A percentile compares a stretch with the other conserved stretches of the same genome.
These are phyloP conservation scores for Pseudogymnoascus sp. DNA, from an alignment of 2,329 filamentous ascomycete genomes.

Conservation along the genomic window DNA sequence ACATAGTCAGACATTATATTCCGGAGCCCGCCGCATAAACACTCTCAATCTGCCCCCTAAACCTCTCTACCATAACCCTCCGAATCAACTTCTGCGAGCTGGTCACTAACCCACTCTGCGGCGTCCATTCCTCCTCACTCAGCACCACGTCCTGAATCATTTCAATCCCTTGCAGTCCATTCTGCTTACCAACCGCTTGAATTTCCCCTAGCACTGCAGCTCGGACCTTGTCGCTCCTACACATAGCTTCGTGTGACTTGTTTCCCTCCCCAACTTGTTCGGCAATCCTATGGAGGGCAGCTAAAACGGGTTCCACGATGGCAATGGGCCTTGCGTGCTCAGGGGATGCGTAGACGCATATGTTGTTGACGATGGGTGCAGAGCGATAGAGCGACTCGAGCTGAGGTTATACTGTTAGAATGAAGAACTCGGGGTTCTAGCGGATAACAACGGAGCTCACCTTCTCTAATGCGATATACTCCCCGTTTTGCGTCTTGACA, in stretches of 20 bases:
- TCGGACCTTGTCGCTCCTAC: slow-evolving; percentile 58
- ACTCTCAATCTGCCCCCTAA: not conserved
- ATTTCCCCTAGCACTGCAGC: slow-evolving; percentile 58
- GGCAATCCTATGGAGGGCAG: slow-evolving; percentile 52
- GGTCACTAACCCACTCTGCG: not conserved
- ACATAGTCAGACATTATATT: too few relatives aligned
- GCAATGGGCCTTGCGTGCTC: slow-evolving; percentile 72
- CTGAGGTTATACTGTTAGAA: slow-evolving; percentile 34
- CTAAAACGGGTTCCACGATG: slow-evolving; percentile 63
- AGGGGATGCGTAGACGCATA: slow-evolving; percentile 76
- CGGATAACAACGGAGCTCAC: not conserved
- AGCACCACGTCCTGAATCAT: slow-evolving; percentile 68
- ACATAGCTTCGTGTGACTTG: slow-evolving; percentile 50
- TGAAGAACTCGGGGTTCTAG: not conserved
- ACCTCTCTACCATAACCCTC: not conserved
- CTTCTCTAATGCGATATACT: slow-evolving; percentile 92
- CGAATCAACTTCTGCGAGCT: not conserved
- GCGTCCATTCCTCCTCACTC: not conserved
- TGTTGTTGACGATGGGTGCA: slow-evolving; percentile 68
- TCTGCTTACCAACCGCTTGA: slow-evolving; percentile 53
- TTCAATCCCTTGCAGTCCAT: slow-evolving; percentile 62
- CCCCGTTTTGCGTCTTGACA: slow-evolving; percentile 88
- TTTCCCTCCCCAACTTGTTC: slow-evolving; percentile 51
- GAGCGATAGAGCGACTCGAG: slow-evolving; percentile 87
- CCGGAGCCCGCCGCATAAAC: not conserved